A percentile compares a stretch with the other conserved stretches of the same genome.
phyloP scores from a whole-genome alignment of 1,139 yeast species.

The Hyphopichia burtonii region DNA sequence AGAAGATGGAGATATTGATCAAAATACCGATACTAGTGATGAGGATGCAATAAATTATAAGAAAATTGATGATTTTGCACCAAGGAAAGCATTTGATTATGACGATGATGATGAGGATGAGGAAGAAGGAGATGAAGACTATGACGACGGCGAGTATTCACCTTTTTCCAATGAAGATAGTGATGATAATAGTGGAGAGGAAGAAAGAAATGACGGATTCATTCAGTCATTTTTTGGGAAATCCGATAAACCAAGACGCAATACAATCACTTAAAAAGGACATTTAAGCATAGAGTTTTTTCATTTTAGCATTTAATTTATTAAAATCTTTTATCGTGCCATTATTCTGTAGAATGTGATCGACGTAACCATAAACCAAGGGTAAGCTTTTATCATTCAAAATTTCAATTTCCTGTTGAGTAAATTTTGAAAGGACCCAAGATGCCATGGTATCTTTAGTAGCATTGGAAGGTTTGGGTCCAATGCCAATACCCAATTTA shows the following conservation, averaged over 20 bases:
- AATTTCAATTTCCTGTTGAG: slow-evolving; percentile 15
- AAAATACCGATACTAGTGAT: slow-evolving; percentile 18
- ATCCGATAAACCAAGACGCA: slow-evolving; percentile 1
- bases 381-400: slow-evolving; percentile 16
- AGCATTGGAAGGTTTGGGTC: slow-evolving; percentile 42
- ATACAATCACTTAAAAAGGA: neutral
- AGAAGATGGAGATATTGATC: slow-evolving; percentile 15
- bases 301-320: slow-evolving; percentile 18
- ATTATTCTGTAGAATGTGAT: slow-evolving; percentile 16
- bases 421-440: slow-evolving; percentile 40
- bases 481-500: slow-evolving; percentile 44
- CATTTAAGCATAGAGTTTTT: slow-evolving; percentile 6
- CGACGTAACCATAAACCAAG: slow-evolving; percentile 16
- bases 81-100: slow-evolving; percentile 6
- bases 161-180: slow-evolving; percentile 6
- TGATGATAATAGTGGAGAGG: neutral
- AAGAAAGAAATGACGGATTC: neutral
- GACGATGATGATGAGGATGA: slow-evolving; percentile 12
- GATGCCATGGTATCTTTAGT: slow-evolving; percentile 33
- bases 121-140: slow-evolving; percentile 7
- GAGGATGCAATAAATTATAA: slow-evolving; percentile 10
- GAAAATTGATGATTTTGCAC: slow-evolving; percentile 10
- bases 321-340: slow-evolving; percentile 18
- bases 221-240: slow-evolving; percentile 6
- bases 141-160: slow-evolving; percentile 7